Percentiles rank a stretch among this genome's conserved stretches.
Conservation (phyloP, 495 filamentous ascomycete species). For the Xylaria venustula region DNA sequence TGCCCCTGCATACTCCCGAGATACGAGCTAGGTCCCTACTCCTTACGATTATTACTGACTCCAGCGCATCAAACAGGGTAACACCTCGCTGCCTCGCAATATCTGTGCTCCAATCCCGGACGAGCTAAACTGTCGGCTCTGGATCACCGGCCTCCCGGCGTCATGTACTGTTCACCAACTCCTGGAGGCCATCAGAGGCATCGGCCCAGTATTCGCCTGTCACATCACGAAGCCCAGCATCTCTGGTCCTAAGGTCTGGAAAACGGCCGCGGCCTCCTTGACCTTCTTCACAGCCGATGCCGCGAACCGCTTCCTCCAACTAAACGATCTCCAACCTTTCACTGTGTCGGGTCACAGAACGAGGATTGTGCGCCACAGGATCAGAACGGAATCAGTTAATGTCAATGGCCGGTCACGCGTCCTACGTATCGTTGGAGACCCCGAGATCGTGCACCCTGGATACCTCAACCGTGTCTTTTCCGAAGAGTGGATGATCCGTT, state of each 20-base stretch:
- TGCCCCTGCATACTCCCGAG: too few species aligned
- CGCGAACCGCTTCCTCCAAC: slow-evolving; percentile 19
- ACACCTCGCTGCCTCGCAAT: neutral
- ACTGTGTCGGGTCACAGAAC: slow-evolving; percentile 1
- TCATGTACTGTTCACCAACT: slow-evolving; percentile 18
- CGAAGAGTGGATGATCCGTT: neutral
- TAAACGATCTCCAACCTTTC: neutral
- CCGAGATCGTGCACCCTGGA: slow-evolving; percentile 11
- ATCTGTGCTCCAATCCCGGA: slow-evolving; percentile 21
- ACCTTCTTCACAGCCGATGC: slow-evolving; percentile 32
- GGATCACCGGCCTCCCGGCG: slow-evolving; percentile 31
- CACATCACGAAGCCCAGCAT: slow-evolving; percentile 25
- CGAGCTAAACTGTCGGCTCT: slow-evolving; percentile 33
- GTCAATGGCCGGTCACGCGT: slow-evolving; percentile 14
- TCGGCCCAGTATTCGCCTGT: slow-evolving; percentile 30
- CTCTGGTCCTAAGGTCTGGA: neutral
- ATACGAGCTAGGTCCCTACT: too few species aligned
- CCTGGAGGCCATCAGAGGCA: slow-evolving; percentile 24
- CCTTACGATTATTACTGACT: too few species aligned
- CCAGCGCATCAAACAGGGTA: neutral
- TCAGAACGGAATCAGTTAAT: neutral
- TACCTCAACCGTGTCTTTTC: slow-evolving; percentile 1
- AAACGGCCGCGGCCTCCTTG: slow-evolving; percentile 31
- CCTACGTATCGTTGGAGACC: slow-evolving; percentile 13
- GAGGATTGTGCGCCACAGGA: slow-evolving; percentile 1